Conservation (phyloP, 352 stramenopile species). For the Heterotrichella gracilis region DNA sequence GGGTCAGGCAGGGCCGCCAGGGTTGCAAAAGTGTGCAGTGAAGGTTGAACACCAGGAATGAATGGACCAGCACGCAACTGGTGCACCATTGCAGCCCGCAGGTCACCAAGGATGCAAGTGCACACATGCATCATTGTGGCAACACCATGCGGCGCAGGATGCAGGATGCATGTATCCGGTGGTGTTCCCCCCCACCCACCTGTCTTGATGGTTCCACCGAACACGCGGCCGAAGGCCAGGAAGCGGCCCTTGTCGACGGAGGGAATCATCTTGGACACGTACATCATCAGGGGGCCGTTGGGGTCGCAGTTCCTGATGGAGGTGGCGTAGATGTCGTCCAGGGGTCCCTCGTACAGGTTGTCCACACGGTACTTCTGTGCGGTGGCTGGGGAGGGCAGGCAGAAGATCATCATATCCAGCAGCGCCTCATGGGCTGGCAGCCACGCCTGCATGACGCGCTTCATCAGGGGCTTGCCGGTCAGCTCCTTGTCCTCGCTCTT, state of each 20-base stretch:
- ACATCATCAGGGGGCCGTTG: slow-evolving; percentile 87
- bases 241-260: slow-evolving; percentile 88
- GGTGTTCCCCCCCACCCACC: too few relatives aligned
- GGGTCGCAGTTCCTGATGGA: slow-evolving; percentile 92
- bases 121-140: too few relatives aligned
- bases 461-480: slow-evolving; percentile 74
- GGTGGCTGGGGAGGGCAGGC: slow-evolving; percentile 73
- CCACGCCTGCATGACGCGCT: slow-evolving; percentile 96
- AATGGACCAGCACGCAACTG: too few relatives aligned
- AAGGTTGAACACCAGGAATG: too few relatives aligned
- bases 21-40: too few relatives aligned
- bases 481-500: slow-evolving; percentile 81
- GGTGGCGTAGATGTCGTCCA: slow-evolving; percentile 76
- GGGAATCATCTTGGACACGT: slow-evolving; percentile 99
- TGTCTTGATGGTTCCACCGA: slow-evolving; percentile 86
- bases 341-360: slow-evolving; percentile 81
- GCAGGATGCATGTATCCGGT: too few relatives aligned
- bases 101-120: too few relatives aligned
- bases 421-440: slow-evolving; percentile 83
- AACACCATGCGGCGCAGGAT: too few relatives aligned
- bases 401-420: slow-evolving; percentile 98
- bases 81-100: too few relatives aligned
- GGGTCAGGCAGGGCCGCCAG: too few relatives aligned
- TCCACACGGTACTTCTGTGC: slow-evolving; percentile 90
- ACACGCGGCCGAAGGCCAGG: slow-evolving; percentile 97